These are phyloP conservation scores for Aethionema arabicum DNA, from an alignment of 345 rosid species.

Conservation along the genomic window DNA sequence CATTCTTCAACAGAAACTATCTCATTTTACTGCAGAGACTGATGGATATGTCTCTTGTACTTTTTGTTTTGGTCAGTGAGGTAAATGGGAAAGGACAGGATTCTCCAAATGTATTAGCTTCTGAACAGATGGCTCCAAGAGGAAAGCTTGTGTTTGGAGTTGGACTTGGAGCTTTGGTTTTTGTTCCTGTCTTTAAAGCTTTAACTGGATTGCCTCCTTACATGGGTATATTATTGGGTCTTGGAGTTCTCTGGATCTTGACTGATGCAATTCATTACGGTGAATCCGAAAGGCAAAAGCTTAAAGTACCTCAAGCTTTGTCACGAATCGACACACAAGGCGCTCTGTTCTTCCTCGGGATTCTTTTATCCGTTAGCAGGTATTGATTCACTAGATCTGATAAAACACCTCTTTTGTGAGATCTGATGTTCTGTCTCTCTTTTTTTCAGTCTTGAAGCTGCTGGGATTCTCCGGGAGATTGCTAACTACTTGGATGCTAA, in stretches of 20 bases:
- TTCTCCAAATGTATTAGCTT: constrained; percentile 56
- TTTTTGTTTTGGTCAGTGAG: constrained; percentile 55
- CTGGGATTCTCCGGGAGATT: constrained; percentile 83
- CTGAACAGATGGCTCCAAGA: constrained; percentile 93
- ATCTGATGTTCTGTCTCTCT: neutral
- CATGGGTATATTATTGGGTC: constrained; percentile 94
- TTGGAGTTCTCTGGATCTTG: constrained; percentile 95
- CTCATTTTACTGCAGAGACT: constrained; percentile 18
- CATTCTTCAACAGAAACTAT: constrained; percentile 20
- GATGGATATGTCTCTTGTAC: constrained; percentile 34
- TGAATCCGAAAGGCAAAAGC: constrained; percentile 81
- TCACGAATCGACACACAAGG: constrained; percentile 95
- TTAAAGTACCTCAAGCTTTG: constrained; percentile 95
- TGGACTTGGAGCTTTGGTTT: constrained; percentile 83
- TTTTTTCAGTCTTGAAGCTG: constrained; percentile 75
- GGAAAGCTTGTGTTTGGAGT: constrained; percentile 81
- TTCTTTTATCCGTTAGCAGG: constrained; percentile 93
- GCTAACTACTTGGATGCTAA: constrained; percentile 94
- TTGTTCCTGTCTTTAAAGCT: constrained; percentile 92
- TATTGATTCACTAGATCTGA: constrained; percentile 27
- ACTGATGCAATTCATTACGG: constrained; percentile 96
- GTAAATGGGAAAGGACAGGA: constrained; percentile 79
- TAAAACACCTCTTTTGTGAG: constrained; percentile 1
- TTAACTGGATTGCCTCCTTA: constrained; percentile 94
- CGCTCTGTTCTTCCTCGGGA: constrained; percentile 90